Evolutionary conservation across 2,329 filamentous ascomycete genomes (phyloP), one percentile per base, ranked within the genome.

Genomic region (Cyanodermella asteris): DNA sequence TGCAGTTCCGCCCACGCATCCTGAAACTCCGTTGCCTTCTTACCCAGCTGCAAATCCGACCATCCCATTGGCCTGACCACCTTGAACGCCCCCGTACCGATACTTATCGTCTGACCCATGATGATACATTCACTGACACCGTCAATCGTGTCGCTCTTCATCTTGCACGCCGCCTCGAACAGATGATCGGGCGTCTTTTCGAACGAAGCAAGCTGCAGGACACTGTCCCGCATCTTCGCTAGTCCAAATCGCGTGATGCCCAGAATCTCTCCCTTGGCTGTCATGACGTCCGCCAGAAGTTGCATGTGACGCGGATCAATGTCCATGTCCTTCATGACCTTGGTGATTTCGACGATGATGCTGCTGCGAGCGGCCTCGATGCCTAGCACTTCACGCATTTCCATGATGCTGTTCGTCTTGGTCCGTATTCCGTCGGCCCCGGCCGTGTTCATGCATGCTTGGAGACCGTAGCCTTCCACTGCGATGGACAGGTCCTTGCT

Each of bases 261-360:
- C 11, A 93, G 63, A 0, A 97, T 77, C 38, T 94, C 84, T 25
- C 87, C 87, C 55, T 93, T 94, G 61, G 84, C 94, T 1, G 87
- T 94, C 87, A 97, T 97, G 27, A 93, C 82, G 42, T 97, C 87
- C 7, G 87, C 84, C 2, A 97, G 66, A 11, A 97, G 64, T 46
- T 93, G 75, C 81, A 97, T 94, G 53, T 97, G 87, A 28, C 87
- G 76, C 22, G 82, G 84, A 50, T 97, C 87, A 40, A 97, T 94
- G 47, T 68, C 71, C 81, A 97, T 93, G 45, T 73, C 70, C 18
- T 67, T 67, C 82, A 94, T 97, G 43, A 94, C 87, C 26, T 63
- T 61, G 26, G 61, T 64, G 40, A 97, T 94, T 54, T 97, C 87
- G 22, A 64, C 57, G 24, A 87, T 76, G 41, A 97, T 94, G 5